phyloP scores from a whole-genome alignment of 1,284 basidiomycete genomes.

The Cryptococcus sp. region DNA sequence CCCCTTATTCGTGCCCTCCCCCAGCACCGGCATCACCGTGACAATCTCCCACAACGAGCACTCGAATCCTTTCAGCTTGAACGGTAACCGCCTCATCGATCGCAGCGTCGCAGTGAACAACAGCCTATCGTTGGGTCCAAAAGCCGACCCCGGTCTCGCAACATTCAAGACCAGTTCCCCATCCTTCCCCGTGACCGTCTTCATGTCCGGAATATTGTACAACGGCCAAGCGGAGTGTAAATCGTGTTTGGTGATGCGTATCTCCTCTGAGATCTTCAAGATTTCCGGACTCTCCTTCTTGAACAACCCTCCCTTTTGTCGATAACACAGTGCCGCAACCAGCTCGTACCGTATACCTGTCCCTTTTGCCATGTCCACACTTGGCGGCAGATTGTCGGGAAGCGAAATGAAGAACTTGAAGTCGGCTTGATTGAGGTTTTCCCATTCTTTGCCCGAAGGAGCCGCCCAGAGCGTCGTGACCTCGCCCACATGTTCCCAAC shows the following conservation, averaged over 20 bases:
- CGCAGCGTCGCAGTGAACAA: conserved; percentile 59
- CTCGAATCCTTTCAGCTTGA: conserved; percentile 74
- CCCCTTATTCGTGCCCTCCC: conserved; percentile 18
- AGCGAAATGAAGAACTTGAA: conserved; percentile 78
- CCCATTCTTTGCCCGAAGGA: conserved; percentile 54
- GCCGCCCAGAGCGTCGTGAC: conserved; percentile 41
- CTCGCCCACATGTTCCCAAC: conserved; percentile 45
- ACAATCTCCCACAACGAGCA: conserved; percentile 68
- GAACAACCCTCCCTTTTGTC: conserved; percentile 74
- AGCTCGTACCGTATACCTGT: conserved; percentile 81
- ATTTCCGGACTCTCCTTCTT: conserved; percentile 60
- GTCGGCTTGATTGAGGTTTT: conserved; percentile 53
- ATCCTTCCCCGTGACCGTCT: conserved; percentile 56
- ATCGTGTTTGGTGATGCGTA: conserved; percentile 83
- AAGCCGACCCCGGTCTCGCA: conserved; percentile 63
- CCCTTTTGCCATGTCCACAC: conserved; percentile 63
- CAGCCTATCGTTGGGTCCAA: conserved; percentile 75
- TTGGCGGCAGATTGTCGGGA: conserved; percentile 77
- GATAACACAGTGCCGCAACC: conserved; percentile 71
- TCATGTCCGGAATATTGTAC: conserved; percentile 69
- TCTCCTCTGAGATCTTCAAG: conserved; percentile 57
- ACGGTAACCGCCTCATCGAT: conserved; percentile 52
- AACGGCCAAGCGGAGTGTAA: conserved; percentile 83
- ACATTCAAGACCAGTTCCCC: conserved; percentile 63
- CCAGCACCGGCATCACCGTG: conserved; percentile 26